Percentiles rank a stretch among this genome's conserved stretches.
These are phyloP conservation scores for Yamadazyma kitorensis DNA, from an alignment of 805 yeast genomes.

Conservation along the genomic window DNA sequence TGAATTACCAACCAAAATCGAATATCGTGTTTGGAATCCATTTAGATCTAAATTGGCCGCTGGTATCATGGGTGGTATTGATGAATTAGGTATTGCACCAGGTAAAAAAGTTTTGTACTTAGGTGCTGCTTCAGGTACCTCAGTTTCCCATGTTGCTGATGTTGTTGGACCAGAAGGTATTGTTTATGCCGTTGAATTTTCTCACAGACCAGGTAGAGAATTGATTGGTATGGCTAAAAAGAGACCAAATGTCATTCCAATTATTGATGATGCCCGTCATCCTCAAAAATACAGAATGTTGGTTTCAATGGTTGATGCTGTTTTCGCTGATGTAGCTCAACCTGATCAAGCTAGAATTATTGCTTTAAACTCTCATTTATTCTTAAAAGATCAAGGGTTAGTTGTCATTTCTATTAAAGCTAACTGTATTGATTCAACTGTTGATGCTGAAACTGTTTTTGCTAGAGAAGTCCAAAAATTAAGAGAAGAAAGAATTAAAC, in stretches of 20 bases:
- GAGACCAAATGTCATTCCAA: conserved; percentile 99
- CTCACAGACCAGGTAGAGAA: conserved; percentile 99
- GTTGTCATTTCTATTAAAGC: conserved; percentile 99
- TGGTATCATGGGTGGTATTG: conserved; percentile 99
- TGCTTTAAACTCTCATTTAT: conserved; percentile 96
- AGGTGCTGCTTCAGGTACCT: conserved; percentile 99
- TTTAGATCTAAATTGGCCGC: conserved; percentile 99
- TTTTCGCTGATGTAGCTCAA: conserved; percentile 99
- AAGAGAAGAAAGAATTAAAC: conserved; percentile 98
- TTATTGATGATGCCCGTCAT: conserved; percentile 99
- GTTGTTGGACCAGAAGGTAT: conserved; percentile 99
- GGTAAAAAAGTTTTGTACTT: conserved; percentile 96
- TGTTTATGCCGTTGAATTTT: conserved; percentile 98
- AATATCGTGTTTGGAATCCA: conserved; percentile 99
- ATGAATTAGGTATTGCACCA: conserved; percentile 95
- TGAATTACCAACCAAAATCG: conserved; percentile 88
- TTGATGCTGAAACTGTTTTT: conserved; percentile 98
- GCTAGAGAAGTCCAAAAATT: conserved; percentile 99
- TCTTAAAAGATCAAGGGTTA: conserved; percentile 97
- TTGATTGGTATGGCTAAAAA: conserved; percentile 99
- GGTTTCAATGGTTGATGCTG: conserved; percentile 97
- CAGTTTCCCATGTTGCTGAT: conserved; percentile 97
- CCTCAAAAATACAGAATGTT: conserved; percentile 99
- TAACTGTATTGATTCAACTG: conserved; percentile 99
- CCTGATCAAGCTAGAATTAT: conserved; percentile 99